phyloP scores from a whole-genome alignment of 1,284 basidiomycete species.

The Rhodofomes roseus region DNA sequence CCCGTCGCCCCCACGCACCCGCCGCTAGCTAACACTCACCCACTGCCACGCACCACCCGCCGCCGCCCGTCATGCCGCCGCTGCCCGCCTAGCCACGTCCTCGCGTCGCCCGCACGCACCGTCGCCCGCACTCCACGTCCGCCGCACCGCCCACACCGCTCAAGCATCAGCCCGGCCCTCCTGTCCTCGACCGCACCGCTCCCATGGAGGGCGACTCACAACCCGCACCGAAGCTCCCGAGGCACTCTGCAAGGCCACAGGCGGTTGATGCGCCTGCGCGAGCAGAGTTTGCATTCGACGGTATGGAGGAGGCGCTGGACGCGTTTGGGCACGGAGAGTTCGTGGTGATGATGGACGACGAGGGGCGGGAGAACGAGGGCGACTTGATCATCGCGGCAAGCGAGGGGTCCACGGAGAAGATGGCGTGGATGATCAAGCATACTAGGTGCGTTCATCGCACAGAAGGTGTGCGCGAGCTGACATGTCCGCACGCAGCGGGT shows the following conservation, averaged over 20 bases:
- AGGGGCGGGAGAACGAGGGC: conserved; percentile 91
- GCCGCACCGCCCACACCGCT: not conserved
- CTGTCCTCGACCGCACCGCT: not conserved
- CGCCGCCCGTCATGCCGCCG: no score
- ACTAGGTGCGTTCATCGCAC: conserved; percentile 63
- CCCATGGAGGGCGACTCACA: not conserved
- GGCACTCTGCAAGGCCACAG: conserved; percentile 23
- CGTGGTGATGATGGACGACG: conserved; percentile 94
- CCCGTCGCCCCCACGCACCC: no score
- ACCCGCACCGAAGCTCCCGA: conserved; percentile 7
- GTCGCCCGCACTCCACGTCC: no score
- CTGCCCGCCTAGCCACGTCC: no score
- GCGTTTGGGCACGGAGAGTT: conserved; percentile 86
- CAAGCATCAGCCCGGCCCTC: not conserved
- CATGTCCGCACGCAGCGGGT: conserved; percentile 64
- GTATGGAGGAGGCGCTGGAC: conserved; percentile 75
- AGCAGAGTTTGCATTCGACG: conserved; percentile 48
- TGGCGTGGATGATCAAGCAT: conserved; percentile 99
- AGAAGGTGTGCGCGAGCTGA: not conserved
- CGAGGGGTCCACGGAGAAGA: conserved; percentile 87
- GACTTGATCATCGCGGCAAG: conserved; percentile 86
- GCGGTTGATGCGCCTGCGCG: conserved; percentile 21
- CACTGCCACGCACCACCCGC: no score
- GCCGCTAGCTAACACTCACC: no score
- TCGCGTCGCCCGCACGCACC: no score